Conservation (phyloP, 768 basidiomycete genomes). For the Steccherinum ochraceum region DNA sequence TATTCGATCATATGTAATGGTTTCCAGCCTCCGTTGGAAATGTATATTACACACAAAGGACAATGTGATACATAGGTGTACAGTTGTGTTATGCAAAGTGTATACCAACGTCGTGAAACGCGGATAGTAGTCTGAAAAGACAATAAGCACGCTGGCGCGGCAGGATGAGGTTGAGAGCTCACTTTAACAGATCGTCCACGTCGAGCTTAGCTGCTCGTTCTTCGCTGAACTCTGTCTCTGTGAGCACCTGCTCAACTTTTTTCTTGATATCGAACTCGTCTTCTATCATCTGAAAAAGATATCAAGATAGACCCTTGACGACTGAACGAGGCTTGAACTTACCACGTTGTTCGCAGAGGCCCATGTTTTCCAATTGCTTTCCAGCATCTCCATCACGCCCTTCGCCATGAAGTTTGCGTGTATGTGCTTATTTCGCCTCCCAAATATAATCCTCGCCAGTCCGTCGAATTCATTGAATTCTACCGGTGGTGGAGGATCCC, state of each 20-base stretch:
- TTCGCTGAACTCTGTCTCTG: conserved; percentile 66
- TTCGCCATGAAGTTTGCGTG: conserved; percentile 90
- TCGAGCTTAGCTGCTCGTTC: conserved; percentile 90
- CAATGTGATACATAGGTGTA: no score
- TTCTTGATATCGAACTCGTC: conserved; percentile 64
- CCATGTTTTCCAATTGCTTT: conserved; percentile 92
- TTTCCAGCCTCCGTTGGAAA: no score
- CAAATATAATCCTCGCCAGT: conserved; percentile 84
- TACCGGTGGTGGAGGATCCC: conserved; percentile 93
- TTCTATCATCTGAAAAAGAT: conserved; percentile 48
- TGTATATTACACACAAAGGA: no score
- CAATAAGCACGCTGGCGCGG: not conserved
- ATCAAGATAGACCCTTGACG: not conserved
- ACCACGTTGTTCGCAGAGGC: conserved; percentile 74
- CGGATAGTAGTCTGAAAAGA: conserved; percentile 51
- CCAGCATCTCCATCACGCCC: conserved; percentile 91
- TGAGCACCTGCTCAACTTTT: conserved; percentile 67
- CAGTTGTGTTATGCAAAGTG: conserved; percentile 60
- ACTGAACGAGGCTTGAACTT: not conserved
- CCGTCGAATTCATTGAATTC: conserved; percentile 98
- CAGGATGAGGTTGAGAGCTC: conserved; percentile 19
- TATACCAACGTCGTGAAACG: conserved; percentile 70
- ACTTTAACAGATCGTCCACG: conserved; percentile 88
- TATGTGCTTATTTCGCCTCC: conserved; percentile 82
- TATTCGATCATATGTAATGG: no score